phyloP scores from a whole-genome alignment of 768 basidiomycete species.

The Russula dissimulans region DNA sequence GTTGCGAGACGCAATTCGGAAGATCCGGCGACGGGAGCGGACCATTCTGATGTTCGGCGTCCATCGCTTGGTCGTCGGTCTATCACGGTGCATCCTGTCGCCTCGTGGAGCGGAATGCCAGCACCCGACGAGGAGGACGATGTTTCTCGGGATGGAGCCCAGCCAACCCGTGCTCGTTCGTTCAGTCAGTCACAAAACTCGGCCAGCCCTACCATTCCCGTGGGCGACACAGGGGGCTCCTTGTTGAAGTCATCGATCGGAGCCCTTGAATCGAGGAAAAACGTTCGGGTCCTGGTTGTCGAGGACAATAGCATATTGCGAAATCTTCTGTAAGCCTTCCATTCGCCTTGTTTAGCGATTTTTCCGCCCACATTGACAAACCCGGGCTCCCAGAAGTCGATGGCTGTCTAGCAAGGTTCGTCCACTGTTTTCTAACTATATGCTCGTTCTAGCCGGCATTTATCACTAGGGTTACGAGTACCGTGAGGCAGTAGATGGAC shows the following conservation, averaged over 20 bases:
- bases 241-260: slow-evolving; percentile 60
- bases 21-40: slow-evolving; percentile 22
- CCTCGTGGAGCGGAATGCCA: slow-evolving; percentile 30
- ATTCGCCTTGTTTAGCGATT: not conserved
- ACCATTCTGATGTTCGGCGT: slow-evolving; percentile 24
- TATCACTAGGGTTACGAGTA: slow-evolving; percentile 55
- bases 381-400: slow-evolving; percentile 34
- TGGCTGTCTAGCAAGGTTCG: slow-evolving; percentile 56
- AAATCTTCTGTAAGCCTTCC: slow-evolving; percentile 59
- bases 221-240: slow-evolving; percentile 52
- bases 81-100: slow-evolving; percentile 37
- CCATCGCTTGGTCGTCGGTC: slow-evolving; percentile 49
- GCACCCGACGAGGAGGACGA: slow-evolving; percentile 32
- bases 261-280: slow-evolving; percentile 36
- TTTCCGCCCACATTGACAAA: not conserved
- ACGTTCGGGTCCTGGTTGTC: slow-evolving; percentile 67
- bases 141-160: slow-evolving; percentile 17
- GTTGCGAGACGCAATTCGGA: slow-evolving; percentile 41
- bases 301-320: slow-evolving; percentile 88
- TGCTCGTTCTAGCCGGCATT: not conserved
- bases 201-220: slow-evolving; percentile 37
- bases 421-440: not conserved
- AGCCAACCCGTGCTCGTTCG: slow-evolving; percentile 9
- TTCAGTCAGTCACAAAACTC: slow-evolving; percentile 19
- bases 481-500: slow-evolving; percentile 75